A percentile compares a stretch with the other conserved stretches of the same genome.
Evolutionary conservation across 805 yeast genomes (phyloP).

Genomic region (Ogataea degrootiae): DNA sequence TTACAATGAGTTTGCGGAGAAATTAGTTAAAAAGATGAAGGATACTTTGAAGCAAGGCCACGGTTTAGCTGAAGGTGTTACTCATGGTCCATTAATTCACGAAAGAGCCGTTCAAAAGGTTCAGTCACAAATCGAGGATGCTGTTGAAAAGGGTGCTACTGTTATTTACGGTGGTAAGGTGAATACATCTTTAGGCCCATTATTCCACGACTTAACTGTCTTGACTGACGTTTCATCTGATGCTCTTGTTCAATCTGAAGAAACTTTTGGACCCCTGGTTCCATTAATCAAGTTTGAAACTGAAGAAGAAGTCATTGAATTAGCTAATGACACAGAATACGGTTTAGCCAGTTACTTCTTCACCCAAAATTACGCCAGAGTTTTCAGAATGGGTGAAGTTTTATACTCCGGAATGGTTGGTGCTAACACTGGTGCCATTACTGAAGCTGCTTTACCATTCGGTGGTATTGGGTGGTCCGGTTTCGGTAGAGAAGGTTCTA

Average conservation of each 20-base stretch:
- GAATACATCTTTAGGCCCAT: constrained; percentile 52
- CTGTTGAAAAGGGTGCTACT: constrained; percentile 59
- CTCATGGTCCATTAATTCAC: constrained; percentile 77
- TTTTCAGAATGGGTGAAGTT: constrained; percentile 59
- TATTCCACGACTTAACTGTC: constrained; percentile 66
- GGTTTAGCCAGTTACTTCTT: constrained; percentile 79
- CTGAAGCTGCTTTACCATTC: constrained; percentile 65
- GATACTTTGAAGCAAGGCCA: constrained; percentile 50
- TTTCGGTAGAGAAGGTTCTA: constrained; percentile 76
- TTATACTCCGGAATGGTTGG: constrained; percentile 81
- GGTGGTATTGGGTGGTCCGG: constrained; percentile 81
- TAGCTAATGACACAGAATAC: constrained; percentile 63
- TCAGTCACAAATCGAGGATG: constrained; percentile 58
- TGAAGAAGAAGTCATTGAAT: constrained; percentile 57
- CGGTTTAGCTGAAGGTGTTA: constrained; percentile 52
- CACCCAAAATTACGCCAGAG: constrained; percentile 49
- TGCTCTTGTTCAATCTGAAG: constrained; percentile 60
- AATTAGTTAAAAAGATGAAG: constrained; percentile 41
- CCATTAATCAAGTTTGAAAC: constrained; percentile 60
- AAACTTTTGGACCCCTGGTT: constrained; percentile 79
- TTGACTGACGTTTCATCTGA: constrained; percentile 52
- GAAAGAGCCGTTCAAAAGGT: constrained; percentile 60
- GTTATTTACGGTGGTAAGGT: constrained; percentile 57
- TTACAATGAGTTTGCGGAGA: constrained; percentile 56
- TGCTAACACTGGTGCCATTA: constrained; percentile 67